Evolutionary conservation across 352 stramenopile species (phyloP), one percentile per base, ranked within the genome.

Genomic region (Pythium aphanidermatum): DNA sequence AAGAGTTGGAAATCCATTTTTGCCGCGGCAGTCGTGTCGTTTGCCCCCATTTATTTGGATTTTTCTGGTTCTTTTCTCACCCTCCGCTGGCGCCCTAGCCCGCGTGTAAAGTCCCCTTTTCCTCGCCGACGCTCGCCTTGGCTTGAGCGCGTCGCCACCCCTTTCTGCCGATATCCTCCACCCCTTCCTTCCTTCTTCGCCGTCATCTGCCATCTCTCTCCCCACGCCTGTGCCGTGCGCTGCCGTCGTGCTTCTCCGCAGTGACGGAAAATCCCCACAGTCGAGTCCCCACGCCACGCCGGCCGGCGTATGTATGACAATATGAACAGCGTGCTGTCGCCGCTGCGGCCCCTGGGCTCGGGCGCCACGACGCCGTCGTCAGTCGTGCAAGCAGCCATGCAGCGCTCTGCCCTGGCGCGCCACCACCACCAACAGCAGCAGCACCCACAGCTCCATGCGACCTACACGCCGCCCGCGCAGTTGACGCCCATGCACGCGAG

Each of bases 261-360:
- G n/a, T n/a, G n/a, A n/a, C n/a, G n/a, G n/a, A n/a, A n/a, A n/a
- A n/a, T n/a, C n/a, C n/a, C n/a, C n/a, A n/a, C n/a, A n/a, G n/a
- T n/a, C n/a, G n/a, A n/a, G n/a, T n/a, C n/a, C n/a, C n/a, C n/a
- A n/a, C n/a, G n/a, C n/a, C n/a, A 17, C n/a, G 8, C 7, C 33
- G 33, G 8, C 13, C 8, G 33, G 33, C 20, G 33, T 13, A 39
- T 60, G 52, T 45, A 60, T 60, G 52, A 33, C 43, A 48, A 24
- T 27, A 60, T 60, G 52, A 60, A 54, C 32, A 55, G 52, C 52
- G 52, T 54, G 19, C 28, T 49, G 17, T 39, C 42, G 27, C 44
- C 52, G n/a, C 25, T 59, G 32, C 21, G 32, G 21, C n/a, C 38
- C 14, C 39, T 28, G 31, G 24, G n/a, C 30, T n/a, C 25, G 20